phyloP scores from a whole-genome alignment of 2,329 filamentous ascomycete genomes.

The Arthroderma uncinatum region DNA sequence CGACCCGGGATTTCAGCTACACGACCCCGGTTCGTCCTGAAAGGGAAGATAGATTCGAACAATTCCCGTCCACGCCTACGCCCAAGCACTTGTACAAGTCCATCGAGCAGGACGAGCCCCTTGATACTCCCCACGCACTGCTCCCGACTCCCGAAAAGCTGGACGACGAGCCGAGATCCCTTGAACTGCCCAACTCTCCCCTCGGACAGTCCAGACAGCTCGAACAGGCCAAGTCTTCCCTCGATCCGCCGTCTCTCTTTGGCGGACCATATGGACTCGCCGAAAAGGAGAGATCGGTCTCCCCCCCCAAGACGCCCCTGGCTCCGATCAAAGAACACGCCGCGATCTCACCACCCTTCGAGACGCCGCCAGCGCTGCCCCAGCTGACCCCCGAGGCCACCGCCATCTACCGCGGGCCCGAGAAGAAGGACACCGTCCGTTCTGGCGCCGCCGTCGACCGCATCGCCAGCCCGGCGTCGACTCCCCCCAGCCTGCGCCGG shows the following conservation, averaged over 20 bases:
- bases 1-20: slow-evolving; percentile 17
- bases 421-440: background rate
- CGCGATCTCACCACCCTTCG: background rate
- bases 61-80: background rate
- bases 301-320: slow-evolving; percentile 35
- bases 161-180: too few relatives aligned
- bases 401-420: slow-evolving; percentile 34
- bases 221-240: slow-evolving; percentile 17
- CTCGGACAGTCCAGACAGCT: background rate
- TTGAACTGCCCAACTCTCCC: too few relatives aligned
- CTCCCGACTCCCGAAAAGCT: background rate
- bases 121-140: background rate
- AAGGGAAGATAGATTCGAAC: background rate
- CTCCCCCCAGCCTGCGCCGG: slow-evolving; percentile 40
- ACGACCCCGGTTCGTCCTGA: background rate
- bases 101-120: background rate
- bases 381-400: slow-evolving; percentile 17
- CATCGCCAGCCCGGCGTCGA: slow-evolving; percentile 5
- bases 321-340: slow-evolving; percentile 43
- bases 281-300: slow-evolving; percentile 18
- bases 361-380: background rate
- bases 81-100: background rate
- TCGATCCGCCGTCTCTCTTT: slow-evolving; percentile 24
- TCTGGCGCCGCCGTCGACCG: background rate
- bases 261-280: slow-evolving; percentile 23